Evolutionary conservation across 306 rosid species (phyloP).

Genomic region (Acacia acuminata): DNA sequence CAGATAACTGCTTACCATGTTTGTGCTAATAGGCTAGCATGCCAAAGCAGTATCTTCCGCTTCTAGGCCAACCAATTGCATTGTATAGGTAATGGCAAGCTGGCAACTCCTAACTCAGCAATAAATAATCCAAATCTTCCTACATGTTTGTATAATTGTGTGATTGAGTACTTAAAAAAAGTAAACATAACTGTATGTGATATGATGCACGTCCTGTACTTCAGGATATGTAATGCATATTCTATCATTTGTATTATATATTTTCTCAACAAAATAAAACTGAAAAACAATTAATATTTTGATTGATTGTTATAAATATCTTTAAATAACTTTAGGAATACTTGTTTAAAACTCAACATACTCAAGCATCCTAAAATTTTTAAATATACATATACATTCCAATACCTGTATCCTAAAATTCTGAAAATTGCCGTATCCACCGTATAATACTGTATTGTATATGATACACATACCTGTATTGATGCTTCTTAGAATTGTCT

Average conservation of each 20-base stretch:
- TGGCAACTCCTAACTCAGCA: conserved; percentile 7
- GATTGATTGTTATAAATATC: not conserved
- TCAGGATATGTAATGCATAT: not conserved
- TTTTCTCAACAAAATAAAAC: not conserved
- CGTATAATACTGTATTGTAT: not conserved
- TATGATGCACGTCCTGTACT: not conserved
- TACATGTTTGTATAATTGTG: not conserved
- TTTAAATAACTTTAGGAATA: not conserved
- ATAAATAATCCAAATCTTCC: conserved; percentile 6
- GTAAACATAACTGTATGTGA: not conserved
- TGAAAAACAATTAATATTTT: too few species aligned
- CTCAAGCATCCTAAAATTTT: not conserved
- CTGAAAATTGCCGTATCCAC: not conserved
- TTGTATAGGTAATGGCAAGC: conserved; percentile 61
- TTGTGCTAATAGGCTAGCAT: conserved; percentile 65
- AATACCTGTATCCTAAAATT: too few species aligned
- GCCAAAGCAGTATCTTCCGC: conserved; percentile 99
- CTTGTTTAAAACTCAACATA: not conserved
- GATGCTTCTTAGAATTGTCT: not conserved
- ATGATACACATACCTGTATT: not conserved
- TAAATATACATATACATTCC: not conserved
- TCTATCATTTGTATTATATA: not conserved
- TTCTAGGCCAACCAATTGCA: conserved; percentile 87
- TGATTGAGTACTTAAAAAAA: not conserved
- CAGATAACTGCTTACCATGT: conserved; percentile 29